Base-by-base conservation (phyloP, 2,329 filamentous ascomycete species). In the Penicillium corylophilum region DNA sequence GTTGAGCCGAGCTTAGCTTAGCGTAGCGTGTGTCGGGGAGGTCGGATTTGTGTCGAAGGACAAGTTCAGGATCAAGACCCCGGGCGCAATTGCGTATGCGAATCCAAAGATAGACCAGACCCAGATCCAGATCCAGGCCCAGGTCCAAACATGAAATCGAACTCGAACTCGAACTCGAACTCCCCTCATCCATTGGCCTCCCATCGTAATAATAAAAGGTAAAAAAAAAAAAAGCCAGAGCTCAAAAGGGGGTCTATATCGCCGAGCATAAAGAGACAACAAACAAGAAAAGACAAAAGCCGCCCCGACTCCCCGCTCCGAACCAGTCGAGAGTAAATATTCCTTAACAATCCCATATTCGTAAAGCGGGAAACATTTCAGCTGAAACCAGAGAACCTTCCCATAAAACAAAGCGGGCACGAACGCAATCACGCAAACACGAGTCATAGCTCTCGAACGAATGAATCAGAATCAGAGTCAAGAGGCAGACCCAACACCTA, bases 401-500 rank as follows among this genome's bases (percentile, higher is more conserved):
- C 35, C 16, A 12, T 20, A 38, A 18, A 38, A 4, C 7, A n/a
- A 38, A 38, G n/a, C n/a, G n/a, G n/a, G n/a, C 26, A 10, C 26
- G 12, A 46, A 24, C 22, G 38, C 15, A 54, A 46, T 41, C 33
- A 36, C 15, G 15, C 33, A 36, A 18, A 36, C 15, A 36, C 33
- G 16, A 18, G 15, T 18, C 33, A 36, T 36, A 16, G n/a, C 26
- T 28, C 26, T 10, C 26, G 26, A 28, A 28, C 26, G 26, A 28
- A 28, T 28, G 26, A 28, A 28, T 10, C 26, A 28, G 26, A 28
- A 28, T 28, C 26, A 28, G 26, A 28, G 12, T 28, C 26, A 28
- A 28, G 12, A 10, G 26, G 26, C 39, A 13, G 13, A 16, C 22
- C 54, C 48, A 56, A 58, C 54, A 48, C 40, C 44, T 51, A 55